phyloP scores from a whole-genome alignment of 108 stramenopile species.

The Cylindrotheca fusiformis region DNA sequence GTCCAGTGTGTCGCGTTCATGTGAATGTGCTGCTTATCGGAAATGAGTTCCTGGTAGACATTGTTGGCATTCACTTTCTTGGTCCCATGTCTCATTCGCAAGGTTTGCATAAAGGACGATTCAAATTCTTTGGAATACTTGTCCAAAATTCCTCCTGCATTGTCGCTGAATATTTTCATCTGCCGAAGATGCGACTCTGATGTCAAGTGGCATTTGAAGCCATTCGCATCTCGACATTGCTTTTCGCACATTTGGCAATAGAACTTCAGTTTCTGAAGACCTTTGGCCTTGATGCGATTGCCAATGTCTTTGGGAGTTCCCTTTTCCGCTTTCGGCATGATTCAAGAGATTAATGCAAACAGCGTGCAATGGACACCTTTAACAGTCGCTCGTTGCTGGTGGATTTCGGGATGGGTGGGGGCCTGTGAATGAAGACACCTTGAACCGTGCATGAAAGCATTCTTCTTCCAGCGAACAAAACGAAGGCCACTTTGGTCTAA shows the following conservation, averaged over 20 bases:
- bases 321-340: slow-evolving; percentile 79
- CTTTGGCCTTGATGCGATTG: slow-evolving; percentile 93
- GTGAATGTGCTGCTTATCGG: slow-evolving; percentile 96
- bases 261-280: slow-evolving; percentile 94
- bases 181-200: slow-evolving; percentile 96
- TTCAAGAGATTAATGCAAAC: too few relatives aligned
- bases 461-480: too few relatives aligned
- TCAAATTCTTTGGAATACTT: slow-evolving; percentile 84
- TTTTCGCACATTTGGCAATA: slow-evolving; percentile 99
- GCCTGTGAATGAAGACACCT: too few relatives aligned
- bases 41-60: slow-evolving; percentile 98
- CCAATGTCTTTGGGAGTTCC: slow-evolving; percentile 87
- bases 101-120: slow-evolving; percentile 76
- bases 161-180: slow-evolving; percentile 92
- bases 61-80: slow-evolving; percentile 93
- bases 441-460: too few relatives aligned
- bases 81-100: slow-evolving; percentile 88
- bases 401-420: too few relatives aligned
- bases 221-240: slow-evolving; percentile 97
- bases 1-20: slow-evolving; percentile 99
- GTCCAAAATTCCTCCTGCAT: slow-evolving; percentile 68
- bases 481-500: too few relatives aligned
- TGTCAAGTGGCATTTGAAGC: slow-evolving; percentile 97
- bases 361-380: too few relatives aligned
- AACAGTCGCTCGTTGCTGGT: too few relatives aligned